A percentile compares a stretch with the other conserved stretches of the same genome.
phyloP scores from a whole-genome alignment of 257 asterid species.

The Lantana camara region DNA sequence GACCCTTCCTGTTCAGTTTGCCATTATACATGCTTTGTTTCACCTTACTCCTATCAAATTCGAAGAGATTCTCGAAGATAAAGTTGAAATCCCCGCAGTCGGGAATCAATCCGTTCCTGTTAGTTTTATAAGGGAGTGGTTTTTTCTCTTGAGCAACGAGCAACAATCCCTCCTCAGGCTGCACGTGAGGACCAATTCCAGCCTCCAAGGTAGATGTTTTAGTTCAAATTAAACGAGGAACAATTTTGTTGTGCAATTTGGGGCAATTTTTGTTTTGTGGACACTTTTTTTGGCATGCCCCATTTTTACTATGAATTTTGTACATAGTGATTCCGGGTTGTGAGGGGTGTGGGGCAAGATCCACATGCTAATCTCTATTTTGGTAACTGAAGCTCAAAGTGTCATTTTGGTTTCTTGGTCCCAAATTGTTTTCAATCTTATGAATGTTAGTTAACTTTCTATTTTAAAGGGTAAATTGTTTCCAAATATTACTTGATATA shows the following conservation, averaged over 20 bases:
- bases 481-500: no score
- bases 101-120: constrained; percentile 39
- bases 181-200: constrained; percentile 17
- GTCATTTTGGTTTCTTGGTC: neutral
- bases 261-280: constrained; percentile 9
- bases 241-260: constrained; percentile 3
- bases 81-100: constrained; percentile 25
- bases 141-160: constrained; percentile 51
- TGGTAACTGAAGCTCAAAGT: neutral
- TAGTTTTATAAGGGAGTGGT: constrained; percentile 62
- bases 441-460: no score
- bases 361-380: no score
- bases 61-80: constrained; percentile 46
- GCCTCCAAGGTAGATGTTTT: neutral
- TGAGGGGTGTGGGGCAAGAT: neutral
- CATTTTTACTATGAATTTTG: constrained; percentile 5
- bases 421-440: neutral
- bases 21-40: constrained; percentile 48
- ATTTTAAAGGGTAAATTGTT: no score
- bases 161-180: constrained; percentile 57
- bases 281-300: neutral
- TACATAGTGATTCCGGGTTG: constrained; percentile 17
- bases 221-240: neutral
- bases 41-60: constrained; percentile 47
- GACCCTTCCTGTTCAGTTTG: constrained; percentile 48